Evolutionary conservation across 306 rosid genomes (phyloP), one percentile per base, ranked within the genome.

Genomic region (Cicer yamashitae): DNA sequence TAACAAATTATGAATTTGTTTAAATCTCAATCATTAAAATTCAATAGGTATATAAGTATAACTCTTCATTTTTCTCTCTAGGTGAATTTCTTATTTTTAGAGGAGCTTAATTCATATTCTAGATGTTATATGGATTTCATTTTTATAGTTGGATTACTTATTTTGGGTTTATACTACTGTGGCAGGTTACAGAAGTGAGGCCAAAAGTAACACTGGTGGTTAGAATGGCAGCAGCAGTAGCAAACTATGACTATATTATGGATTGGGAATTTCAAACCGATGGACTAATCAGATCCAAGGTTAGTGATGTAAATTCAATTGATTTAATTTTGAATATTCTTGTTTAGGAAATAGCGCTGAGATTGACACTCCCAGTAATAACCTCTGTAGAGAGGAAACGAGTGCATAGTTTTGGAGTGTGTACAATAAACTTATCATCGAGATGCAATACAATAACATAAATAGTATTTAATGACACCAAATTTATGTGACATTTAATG

Each of bases 261-360:
- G 98, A 94, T 46, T 94, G 98, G 98, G 97, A 94, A 71, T 94
- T 94, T 64, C 98, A 91, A 83, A 88, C 94, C 0, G 98, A 91
- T 65, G 98, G 98, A 1, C 76, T 94, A 2, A 94, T 94, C 51
- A 80, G 91, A 88, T 66, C 87, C 48, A 94, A 87, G 96, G 98
- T 93, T 46, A 38, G 82, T 73, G n/a, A 18, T 25, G 7, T 47
- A 58, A 72, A 66, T 50, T 43, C 67, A 60, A 45, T 38, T 67
- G 20, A 66, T 25, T 60, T 41, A 7, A 7, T 44, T 52, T 77
- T 13, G 45, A 25, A 6, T 65, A 34, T 68, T 57, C 10, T 40
- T 48, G 44, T 41, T 59, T 53, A 53, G 30, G 58, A 37, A 44
- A 56, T 54, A 17, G 58, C 18, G 43, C 15, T 50, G 20, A 63